Evolutionary conservation across 768 basidiomycete genomes (phyloP), one percentile per base, ranked within the genome.

Genomic region (Serendipita sp.): DNA sequence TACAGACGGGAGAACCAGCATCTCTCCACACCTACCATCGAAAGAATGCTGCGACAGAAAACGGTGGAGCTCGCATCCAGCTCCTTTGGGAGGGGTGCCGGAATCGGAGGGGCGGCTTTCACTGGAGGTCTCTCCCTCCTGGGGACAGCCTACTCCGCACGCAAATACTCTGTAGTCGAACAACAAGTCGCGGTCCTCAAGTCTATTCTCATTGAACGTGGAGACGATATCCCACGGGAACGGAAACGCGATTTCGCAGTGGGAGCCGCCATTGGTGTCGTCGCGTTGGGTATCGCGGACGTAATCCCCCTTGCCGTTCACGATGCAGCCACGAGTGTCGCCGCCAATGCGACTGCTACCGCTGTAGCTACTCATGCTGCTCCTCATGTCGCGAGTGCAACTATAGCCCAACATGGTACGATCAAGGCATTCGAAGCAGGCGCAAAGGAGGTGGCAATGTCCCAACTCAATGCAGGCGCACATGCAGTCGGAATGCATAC

Each of bases 101-200:
- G 40, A 13, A 40, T 40, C 40, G 40, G 40, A 6, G 40, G 40
- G 5, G 40, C 40, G 6, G 40, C 40, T 6, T 40, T 40, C 40
- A 40, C 40, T 40, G 40, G 40, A 5, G 40, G 40, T 0, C 40
- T 40, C 40, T 40, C 40, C 40, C 40, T 40, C 5, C 40, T 40
- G 5, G 40, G 40, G 13, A 6, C 40, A 6, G 40, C 40, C 40
- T 40, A 40, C 13, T 40, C 27, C 73, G 75, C n/a, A 82, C 77
- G 70, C 82, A 87, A 62, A 74, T 73, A n/a, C 73, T 72, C 3
- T 81, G 78, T 27, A 91, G 64, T 37, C 76, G 76, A 0, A 77
- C 69, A 64, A 91, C 29, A 18, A 34, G 37, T 13, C 29, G 16
- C 2, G 34, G 37, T 36, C 18, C 31, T 18, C 31, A 60, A 37